Conservation (phyloP, 345 rosid genomes). For the Murraya paniculata region DNA sequence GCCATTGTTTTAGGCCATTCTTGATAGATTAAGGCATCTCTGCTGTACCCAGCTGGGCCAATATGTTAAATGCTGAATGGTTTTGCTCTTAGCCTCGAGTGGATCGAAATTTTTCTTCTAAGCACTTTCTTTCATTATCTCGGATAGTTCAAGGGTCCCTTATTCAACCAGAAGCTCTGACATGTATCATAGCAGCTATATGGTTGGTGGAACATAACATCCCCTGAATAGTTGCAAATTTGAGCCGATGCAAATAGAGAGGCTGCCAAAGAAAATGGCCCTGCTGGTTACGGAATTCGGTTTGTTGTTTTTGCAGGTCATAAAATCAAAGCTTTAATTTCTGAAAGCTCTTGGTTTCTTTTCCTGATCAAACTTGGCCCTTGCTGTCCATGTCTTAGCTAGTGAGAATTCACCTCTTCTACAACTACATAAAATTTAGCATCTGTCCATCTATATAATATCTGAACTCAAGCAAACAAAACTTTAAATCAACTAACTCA, state of each 20-base stretch:
- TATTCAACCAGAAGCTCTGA: background rate
- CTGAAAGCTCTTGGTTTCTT: too few relatives aligned
- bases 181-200: slow-evolving; percentile 7
- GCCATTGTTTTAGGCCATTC: background rate
- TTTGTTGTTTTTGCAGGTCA: slow-evolving; percentile 9
- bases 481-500: too few relatives aligned
- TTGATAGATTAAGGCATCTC: background rate
- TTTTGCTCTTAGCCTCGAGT: background rate
- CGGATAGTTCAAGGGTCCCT: slow-evolving; percentile 13
- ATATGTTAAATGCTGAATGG: background rate
- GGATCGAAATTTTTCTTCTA: background rate
- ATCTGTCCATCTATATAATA: too few relatives aligned
- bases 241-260: background rate
- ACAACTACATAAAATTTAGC: too few relatives aligned
- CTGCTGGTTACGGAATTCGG: background rate
- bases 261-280: slow-evolving; percentile 4
- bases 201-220: slow-evolving; percentile 23
- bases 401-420: too few relatives aligned
- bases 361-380: too few relatives aligned
- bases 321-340: background rate
- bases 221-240: background rate
- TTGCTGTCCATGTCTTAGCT: too few relatives aligned
- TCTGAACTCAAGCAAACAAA: too few relatives aligned
- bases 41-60: background rate
- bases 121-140: background rate